These are phyloP conservation scores for Aurantiochytrium sp. DNA, from an alignment of 108 stramenopile genomes.

Conservation along the genomic window DNA sequence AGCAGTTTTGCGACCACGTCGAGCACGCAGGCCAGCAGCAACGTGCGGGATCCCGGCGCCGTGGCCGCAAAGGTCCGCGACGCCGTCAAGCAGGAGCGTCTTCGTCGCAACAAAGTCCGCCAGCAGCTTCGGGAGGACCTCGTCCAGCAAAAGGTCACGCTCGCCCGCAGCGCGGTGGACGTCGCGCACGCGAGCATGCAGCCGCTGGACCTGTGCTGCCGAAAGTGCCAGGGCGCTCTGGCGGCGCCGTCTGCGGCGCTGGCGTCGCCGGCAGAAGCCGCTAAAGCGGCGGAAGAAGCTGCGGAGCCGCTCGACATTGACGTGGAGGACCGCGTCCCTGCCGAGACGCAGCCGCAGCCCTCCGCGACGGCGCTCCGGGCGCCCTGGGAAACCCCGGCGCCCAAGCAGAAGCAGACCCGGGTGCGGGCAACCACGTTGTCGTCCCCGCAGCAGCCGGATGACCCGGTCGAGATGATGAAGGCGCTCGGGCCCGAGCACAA, in stretches of 20 bases:
- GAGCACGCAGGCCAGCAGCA: not conserved
- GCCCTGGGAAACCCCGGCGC: not conserved
- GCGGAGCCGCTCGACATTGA: too few relatives aligned
- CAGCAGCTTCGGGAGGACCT: not conserved
- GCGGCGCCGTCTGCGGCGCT: too few relatives aligned
- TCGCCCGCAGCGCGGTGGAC: not conserved
- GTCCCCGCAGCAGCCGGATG: not conserved
- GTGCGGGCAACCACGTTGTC: not conserved
- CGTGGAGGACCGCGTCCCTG: not conserved
- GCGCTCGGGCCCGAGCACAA: not conserved
- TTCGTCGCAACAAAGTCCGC: constrained; percentile 9
- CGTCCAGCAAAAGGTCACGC: not conserved
- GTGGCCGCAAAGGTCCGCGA: not conserved
- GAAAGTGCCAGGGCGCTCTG: too few relatives aligned
- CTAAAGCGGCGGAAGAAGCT: too few relatives aligned
- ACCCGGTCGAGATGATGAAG: constrained; percentile 6
- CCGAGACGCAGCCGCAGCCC: not conserved
- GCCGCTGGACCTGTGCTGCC: not conserved
- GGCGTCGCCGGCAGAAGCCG: too few relatives aligned
- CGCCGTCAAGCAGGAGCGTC: not conserved
- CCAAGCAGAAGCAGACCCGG: not conserved
- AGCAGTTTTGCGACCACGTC: not conserved
- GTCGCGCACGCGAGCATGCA: not conserved
- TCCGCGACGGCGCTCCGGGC: not conserved
- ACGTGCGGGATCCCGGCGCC: not conserved